Base-by-base conservation (phyloP, 169 alveolate genomes). In the Eimeria brunetti region DNA sequence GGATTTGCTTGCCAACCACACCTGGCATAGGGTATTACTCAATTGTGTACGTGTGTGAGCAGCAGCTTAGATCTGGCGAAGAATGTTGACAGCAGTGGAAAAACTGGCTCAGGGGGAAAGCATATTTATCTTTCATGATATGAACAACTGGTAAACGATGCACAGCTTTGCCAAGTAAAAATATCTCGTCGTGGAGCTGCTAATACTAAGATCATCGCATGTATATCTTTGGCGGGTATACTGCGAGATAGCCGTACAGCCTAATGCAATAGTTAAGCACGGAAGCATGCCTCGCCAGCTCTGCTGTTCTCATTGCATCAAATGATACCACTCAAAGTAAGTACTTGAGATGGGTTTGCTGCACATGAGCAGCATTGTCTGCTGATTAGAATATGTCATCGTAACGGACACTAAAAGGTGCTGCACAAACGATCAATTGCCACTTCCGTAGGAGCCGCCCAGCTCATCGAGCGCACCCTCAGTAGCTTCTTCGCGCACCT, bases 381-480 rank as follows among this genome's bases (percentile, higher is more conserved):
- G 53, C 2, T 73, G 30, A 20, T 16, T 73, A 36, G 41, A 73
- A 73, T 36, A 0, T 22, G n/a, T 14, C 83, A 22, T 41, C 88
- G n/a, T 6, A 27, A 24, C 8, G 44, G 67, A 56, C 22, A 81
- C 62, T 85, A 85, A 16, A 62, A 62, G 27, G 62, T 24, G 92
- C 46, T 44, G 46, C 92, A 85, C 36, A 85, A 46, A 46, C 58
- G 44, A 58, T 85, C 92, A 1, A 85, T 85, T 7, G 92, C 92
- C 56, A 9, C n/a, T 58, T 30, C 90, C 24, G 62, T 16, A n/a
- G 90, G 90, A 41, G 81, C 38, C 3, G 33, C 91, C 92, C 92
- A 85, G 60, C 46, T 85, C 92, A 85, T 85, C 0, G 92, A 60
- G 44, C 92, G 92, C 92, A 85, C 81, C 92, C 51, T 46, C 67